These are phyloP conservation scores for Aspergillus avenaceus DNA, from an alignment of 495 filamentous ascomycete genomes.

Conservation along the genomic window DNA sequence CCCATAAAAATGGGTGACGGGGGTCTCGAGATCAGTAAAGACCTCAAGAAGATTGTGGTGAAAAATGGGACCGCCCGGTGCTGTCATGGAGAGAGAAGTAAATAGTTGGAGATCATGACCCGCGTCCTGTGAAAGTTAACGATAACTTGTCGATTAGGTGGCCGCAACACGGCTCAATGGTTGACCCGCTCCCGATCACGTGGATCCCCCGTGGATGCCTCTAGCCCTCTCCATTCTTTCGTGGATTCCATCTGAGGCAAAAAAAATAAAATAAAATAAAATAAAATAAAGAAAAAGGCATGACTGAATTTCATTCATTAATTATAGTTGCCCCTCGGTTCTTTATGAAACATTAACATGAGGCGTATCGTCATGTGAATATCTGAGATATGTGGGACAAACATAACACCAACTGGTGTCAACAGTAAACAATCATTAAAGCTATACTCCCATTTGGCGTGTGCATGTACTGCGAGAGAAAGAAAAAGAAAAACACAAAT, in stretches of 20 bases:
- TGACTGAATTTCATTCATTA: background rate
- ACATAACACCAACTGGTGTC: background rate
- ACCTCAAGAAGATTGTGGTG: background rate
- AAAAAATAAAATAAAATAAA: too few species aligned
- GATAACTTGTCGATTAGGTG: conserved; percentile 1
- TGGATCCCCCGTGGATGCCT: background rate
- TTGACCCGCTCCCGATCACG: background rate
- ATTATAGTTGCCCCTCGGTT: background rate
- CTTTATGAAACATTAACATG: background rate
- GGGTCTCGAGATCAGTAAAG: background rate
- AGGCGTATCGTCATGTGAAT: background rate
- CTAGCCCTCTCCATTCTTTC: background rate
- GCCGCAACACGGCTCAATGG: conserved; percentile 1
- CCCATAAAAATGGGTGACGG: background rate
- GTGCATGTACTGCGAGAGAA: background rate
- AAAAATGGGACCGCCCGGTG: background rate
- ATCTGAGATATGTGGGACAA: background rate
- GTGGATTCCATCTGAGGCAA: too few species aligned
- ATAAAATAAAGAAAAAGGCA: too few species aligned
- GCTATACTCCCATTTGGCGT: background rate
- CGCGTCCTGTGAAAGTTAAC: background rate
- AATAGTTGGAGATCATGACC: background rate
- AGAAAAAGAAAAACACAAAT: background rate
- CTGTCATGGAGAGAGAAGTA: background rate
- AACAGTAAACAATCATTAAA: background rate